Evolutionary conservation across 2,329 filamentous ascomycete genomes (phyloP), one percentile per base, ranked within the genome.

Genomic region (Fusarium concolor): DNA sequence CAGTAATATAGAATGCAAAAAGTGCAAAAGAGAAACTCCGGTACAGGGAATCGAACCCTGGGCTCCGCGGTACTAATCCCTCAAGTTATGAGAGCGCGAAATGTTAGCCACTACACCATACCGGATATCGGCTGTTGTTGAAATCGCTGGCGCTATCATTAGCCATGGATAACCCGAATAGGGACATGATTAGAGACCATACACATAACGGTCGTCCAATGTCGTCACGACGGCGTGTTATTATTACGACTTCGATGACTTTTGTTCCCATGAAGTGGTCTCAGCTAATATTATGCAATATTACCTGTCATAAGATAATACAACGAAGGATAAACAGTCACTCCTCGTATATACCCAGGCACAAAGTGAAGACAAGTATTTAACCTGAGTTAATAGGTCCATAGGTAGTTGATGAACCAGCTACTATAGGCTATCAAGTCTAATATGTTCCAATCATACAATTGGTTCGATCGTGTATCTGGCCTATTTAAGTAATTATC

Each of bases 21-120:
- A 35, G 2, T 17, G 12, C 38, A 63, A 63, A 63, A 63, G 5
- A 37, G 2, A 17, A 45, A 37, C 70, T 72, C 70, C 70, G 70
- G 70, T 72, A 71, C 70, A 72, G 70, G 70, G 70, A 72, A 72
- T 72, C 70, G 67, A 72, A 72, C 70, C 70, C 70, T 72, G 65
- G 66, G 70, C 71, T 71, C 71, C 68, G 68, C 68, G 71, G 68
- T 63, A 43, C 44, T 29, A 6, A 55, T 71, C 70, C 38, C 73
- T 71, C 70, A 74, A 12, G 39, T 70, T 59, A 55, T 75, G 74
- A 75, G 62, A 75, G 74, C 74, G 74, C 70, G 72, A 75, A 75
- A 75, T 75, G 74, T 75, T 75, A 73, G 74, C 74, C 73, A 75
- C 72, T 75, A 75, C 74, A 75, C 73, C 74, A 76, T 76, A 75